Evolutionary conservation across 495 filamentous ascomycete genomes (phyloP).

Genomic region (Penicillium simplicissimum): DNA sequence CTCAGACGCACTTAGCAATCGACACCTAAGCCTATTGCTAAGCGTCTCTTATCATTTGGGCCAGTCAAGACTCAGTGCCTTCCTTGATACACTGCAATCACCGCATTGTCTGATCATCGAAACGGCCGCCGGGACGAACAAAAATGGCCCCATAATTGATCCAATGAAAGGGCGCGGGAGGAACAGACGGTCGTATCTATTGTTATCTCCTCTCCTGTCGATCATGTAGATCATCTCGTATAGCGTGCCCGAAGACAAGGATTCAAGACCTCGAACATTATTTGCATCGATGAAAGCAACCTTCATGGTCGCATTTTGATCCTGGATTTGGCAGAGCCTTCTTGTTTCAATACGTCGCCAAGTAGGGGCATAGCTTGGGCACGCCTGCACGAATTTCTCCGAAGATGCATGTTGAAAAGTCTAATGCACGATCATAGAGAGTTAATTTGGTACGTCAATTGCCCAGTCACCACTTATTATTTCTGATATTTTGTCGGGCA

Average conservation of each 20-base stretch:
- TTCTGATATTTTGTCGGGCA: neutral
- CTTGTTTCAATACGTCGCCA: neutral
- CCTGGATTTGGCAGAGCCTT: neutral
- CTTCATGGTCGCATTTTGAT: neutral
- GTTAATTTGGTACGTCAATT: neutral
- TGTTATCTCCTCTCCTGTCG: slow-evolving; percentile 1
- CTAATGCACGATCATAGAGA: neutral
- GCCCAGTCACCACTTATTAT: neutral
- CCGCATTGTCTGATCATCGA: neutral
- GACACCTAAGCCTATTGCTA: too few relatives aligned
- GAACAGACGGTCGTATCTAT: neutral
- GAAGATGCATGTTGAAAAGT: neutral
- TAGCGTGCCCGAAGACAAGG: neutral
- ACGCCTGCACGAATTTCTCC: neutral
- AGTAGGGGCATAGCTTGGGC: neutral
- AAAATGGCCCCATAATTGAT: neutral
- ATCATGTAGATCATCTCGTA: neutral
- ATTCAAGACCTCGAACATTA: neutral
- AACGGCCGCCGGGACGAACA: neutral
- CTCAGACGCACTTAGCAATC: neutral
- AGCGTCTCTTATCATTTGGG: too few relatives aligned
- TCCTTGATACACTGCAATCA: too few relatives aligned
- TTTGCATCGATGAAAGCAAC: neutral
- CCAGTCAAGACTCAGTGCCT: too few relatives aligned
- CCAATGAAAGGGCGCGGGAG: neutral